Evolutionary conservation across 495 filamentous ascomycete genomes (phyloP), one percentile per base, ranked within the genome.

Genomic region (Xylaria cubensis): DNA sequence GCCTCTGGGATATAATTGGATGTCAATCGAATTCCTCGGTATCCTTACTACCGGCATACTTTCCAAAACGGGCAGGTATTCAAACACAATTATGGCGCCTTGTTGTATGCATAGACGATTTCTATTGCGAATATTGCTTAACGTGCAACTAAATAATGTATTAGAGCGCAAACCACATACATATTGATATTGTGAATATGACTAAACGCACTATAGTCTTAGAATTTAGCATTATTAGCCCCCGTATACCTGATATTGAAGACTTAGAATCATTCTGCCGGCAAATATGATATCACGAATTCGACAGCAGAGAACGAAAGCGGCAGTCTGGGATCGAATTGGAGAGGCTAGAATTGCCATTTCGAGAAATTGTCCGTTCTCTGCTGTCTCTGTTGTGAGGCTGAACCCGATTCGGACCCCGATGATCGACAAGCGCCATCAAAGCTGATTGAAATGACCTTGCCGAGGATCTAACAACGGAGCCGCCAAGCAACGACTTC

Each of bases 61-160:
- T 65, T 29, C 63, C 63, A 26, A 34, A 50, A 65, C n/a, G 19
- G 13, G 63, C 32, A 65, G 63, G 63, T 65, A 42, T 50, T 42
- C 8, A 21, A 65, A 36, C 41, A n/a, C 9, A 32, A 17, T 44
- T 15, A 15, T 34, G 24, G 13, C 6, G 26, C 17, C 34, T 12
- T 6, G 53, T 56, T 32, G 26, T 32, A n/a, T n/a, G n/a, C n/a
- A n/a, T 29, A 39, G 29, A 26, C 6, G 53, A 10, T 55, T 55
- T 56, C 10, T 56, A 17, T 56, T 32, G 29, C 21, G 17, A 15
- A 56, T 17, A 32, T 13, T 55, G 17, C 53, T 56, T 32, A 32
- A 56, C 26, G 12, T 21, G 46, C 50, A 26, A 24, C 21, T 26
- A 50, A 7, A 3, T 2, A 24, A n/a, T 24, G 21, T 21, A 21